A percentile compares a stretch with the other conserved stretches of the same genome.
phyloP scores from a whole-genome alignment of 2,329 filamentous ascomycete genomes.

The Aspergillus sp. region DNA sequence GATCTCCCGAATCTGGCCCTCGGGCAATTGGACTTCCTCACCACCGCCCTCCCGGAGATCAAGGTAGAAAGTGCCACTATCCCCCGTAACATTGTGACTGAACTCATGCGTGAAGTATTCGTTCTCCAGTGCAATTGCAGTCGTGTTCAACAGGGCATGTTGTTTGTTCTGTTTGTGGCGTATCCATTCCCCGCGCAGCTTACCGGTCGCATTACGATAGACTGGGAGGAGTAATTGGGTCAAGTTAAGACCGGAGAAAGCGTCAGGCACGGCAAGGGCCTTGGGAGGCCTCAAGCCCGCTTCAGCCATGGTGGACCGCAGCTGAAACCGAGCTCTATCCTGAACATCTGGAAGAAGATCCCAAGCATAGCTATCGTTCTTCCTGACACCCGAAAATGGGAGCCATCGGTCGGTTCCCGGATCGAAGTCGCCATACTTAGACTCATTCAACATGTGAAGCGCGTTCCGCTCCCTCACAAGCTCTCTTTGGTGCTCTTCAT shows the following conservation, averaged over 20 bases:
- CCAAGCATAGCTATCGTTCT: constrained; percentile 77
- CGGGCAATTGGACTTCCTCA: constrained; percentile 39
- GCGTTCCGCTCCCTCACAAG: constrained; percentile 54
- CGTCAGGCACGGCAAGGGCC: constrained; percentile 29
- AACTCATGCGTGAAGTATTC: constrained; percentile 69
- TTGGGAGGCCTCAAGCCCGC: constrained; percentile 34
- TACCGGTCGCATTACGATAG: constrained; percentile 80
- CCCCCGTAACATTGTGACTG: constrained; percentile 78
- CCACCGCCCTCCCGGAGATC: constrained; percentile 61
- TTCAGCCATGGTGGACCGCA: constrained; percentile 37
- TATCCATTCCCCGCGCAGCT: constrained; percentile 74
- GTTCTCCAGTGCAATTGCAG: constrained; percentile 63
- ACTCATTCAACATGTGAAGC: constrained; percentile 53
- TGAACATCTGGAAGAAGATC: constrained; percentile 68
- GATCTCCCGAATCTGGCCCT: constrained; percentile 66
- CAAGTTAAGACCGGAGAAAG: constrained; percentile 35
- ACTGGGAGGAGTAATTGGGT: constrained; percentile 52
- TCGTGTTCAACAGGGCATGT: constrained; percentile 63
- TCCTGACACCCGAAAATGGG: constrained; percentile 76
- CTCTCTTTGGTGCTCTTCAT: constrained; percentile 51
- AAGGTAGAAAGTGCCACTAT: constrained; percentile 68
- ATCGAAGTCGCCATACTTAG: constrained; percentile 56
- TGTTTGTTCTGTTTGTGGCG: constrained; percentile 56
- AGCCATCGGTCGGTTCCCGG: constrained; percentile 53
- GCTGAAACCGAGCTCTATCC: constrained; percentile 63